A percentile compares a stretch with the other conserved stretches of the same genome.
These are phyloP conservation scores for Chrysanthemum makinoi DNA, from an alignment of 129 eudicot genomes.

Conservation along the genomic window DNA sequence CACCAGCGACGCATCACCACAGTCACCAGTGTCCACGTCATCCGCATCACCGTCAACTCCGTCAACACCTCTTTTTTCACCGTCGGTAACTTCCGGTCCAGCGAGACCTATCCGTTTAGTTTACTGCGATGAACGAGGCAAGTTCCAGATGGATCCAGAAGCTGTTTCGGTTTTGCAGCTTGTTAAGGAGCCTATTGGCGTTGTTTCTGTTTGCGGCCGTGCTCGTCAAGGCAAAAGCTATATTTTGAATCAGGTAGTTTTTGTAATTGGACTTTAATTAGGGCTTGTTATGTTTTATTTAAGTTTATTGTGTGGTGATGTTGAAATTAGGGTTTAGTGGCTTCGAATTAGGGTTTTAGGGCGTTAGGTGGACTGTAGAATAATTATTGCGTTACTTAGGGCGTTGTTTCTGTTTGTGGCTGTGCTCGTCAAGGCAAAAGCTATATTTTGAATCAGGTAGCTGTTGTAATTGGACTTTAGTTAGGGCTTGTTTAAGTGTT, in stretches of 20 bases:
- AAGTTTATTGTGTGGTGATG: neutral
- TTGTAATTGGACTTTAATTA: too few species aligned
- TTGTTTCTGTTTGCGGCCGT: slow-evolving; percentile 98
- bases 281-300: too few species aligned
- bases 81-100: slow-evolving; percentile 57
- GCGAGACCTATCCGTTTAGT: slow-evolving; percentile 92
- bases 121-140: slow-evolving; percentile 86
- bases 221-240: slow-evolving; percentile 99
- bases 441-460: slow-evolving; percentile 83
- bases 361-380: too few species aligned
- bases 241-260: slow-evolving; percentile 72
- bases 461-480: too few species aligned
- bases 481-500: too few species aligned
- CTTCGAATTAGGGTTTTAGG: too few species aligned
- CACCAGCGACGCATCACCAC: slow-evolving; percentile 54
- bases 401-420: slow-evolving; percentile 97
- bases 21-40: slow-evolving; percentile 18
- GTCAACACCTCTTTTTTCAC: slow-evolving; percentile 29
- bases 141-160: slow-evolving; percentile 96
- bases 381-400: too few species aligned
- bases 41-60: neutral
- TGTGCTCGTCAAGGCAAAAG: slow-evolving; percentile 99
- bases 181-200: slow-evolving; percentile 91
- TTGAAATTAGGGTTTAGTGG: neutral
- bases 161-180: slow-evolving; percentile 92